These are phyloP conservation scores for Dactylellina leptospora DNA, from an alignment of 2,329 filamentous ascomycete genomes.

Conservation along the genomic window DNA sequence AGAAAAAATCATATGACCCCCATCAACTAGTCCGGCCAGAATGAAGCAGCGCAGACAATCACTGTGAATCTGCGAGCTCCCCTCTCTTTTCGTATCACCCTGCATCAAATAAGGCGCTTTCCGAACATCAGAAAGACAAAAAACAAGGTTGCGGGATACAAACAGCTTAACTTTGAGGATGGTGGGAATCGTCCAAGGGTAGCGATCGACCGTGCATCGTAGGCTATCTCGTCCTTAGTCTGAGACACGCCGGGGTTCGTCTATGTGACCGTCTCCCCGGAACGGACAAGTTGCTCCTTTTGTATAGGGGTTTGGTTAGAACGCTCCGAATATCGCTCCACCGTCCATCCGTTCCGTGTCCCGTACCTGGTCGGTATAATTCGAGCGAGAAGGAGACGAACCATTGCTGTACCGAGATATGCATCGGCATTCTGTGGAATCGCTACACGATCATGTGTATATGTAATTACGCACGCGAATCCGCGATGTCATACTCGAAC, in stretches of 20 bases:
- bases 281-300: neutral
- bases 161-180: neutral
- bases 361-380: too few species aligned
- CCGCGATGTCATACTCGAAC: too few species aligned
- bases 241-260: conserved; percentile 30
- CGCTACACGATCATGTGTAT: neutral
- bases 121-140: neutral
- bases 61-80: neutral
- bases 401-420: too few species aligned
- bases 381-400: too few species aligned
- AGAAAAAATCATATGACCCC: neutral
- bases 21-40: neutral
- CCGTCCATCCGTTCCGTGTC: conserved; percentile 2
- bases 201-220: conserved; percentile 33
- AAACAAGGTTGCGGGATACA: neutral
- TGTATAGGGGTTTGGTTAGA: neutral
- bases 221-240: too few species aligned
- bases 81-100: neutral
- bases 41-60: neutral
- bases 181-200: neutral
- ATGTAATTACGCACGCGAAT: neutral
- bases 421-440: neutral
- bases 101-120: neutral
- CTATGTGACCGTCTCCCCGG: too few species aligned
- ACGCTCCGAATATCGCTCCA: neutral